These are phyloP conservation scores for Aureobasidium uvarum DNA, from an alignment of 2,329 filamentous ascomycete species.

Conservation along the genomic window DNA sequence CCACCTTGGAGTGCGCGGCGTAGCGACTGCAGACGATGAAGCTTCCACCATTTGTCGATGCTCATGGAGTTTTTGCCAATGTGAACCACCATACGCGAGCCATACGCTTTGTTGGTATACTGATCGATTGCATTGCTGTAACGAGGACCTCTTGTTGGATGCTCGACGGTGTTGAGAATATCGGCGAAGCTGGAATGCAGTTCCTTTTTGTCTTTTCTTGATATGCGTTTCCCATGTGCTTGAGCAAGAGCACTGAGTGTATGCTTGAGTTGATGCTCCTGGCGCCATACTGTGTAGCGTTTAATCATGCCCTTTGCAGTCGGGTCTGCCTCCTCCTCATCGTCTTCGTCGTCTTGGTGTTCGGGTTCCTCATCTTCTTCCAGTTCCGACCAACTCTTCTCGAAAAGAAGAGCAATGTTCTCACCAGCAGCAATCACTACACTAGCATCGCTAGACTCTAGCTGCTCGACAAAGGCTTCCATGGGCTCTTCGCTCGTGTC, in stretches of 20 bases:
- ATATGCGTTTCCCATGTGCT: constrained; percentile 60
- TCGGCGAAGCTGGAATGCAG: constrained; percentile 66
- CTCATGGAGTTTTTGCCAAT: constrained; percentile 60
- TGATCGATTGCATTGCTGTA: constrained; percentile 64
- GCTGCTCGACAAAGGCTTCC: constrained; percentile 80
- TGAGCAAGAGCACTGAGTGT: constrained; percentile 60
- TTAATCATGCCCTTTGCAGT: constrained; percentile 56
- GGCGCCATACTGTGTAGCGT: constrained; percentile 66
- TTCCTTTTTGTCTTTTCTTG: constrained; percentile 64
- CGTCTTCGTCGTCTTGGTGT: constrained; percentile 42
- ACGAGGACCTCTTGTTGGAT: constrained; percentile 64
- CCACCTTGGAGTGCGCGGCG: constrained; percentile 61
- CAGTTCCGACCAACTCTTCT: constrained; percentile 63
- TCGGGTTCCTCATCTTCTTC: constrained; percentile 55
- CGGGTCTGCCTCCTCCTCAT: constrained; percentile 45
- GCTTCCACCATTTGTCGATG: constrained; percentile 73
- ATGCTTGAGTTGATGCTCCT: constrained; percentile 60
- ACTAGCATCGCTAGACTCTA: constrained; percentile 68
- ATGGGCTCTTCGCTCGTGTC: constrained; percentile 68
- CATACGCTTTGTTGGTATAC: constrained; percentile 59
- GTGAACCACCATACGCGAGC: constrained; percentile 63
- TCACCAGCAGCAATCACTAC: constrained; percentile 76
- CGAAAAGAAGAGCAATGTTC: constrained; percentile 79
- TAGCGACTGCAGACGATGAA: constrained; percentile 61
- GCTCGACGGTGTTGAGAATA: constrained; percentile 64